Percentiles rank a stretch among this genome's conserved stretches.
phyloP scores from a whole-genome alignment of 768 basidiomycete genomes.

The Wakefieldia striispora region DNA sequence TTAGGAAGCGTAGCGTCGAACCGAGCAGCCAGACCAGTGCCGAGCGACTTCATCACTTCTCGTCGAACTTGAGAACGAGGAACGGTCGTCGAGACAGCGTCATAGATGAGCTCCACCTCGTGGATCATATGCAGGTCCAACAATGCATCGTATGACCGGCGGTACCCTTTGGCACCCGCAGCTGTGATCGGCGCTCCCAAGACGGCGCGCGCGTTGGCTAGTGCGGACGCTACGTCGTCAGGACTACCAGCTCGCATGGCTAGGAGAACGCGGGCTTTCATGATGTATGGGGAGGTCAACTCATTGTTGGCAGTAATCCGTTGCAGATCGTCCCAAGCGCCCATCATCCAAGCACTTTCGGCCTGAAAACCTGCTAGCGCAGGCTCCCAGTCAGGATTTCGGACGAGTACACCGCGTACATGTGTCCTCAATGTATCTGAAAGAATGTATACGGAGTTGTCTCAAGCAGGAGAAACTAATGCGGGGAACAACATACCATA shows the following conservation, averaged over 20 bases:
- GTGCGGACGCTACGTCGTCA: constrained; percentile 43
- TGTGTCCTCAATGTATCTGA: constrained; percentile 95
- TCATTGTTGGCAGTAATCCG: constrained; percentile 50
- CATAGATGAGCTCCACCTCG: constrained; percentile 73
- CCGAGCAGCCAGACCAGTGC: constrained; percentile 52
- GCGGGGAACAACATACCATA: constrained; percentile 67
- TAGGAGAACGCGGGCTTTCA: constrained; percentile 77
- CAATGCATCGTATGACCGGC: constrained; percentile 82
- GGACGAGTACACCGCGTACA: constrained; percentile 84
- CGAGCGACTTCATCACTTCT: constrained; percentile 39
- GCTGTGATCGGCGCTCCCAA: constrained; percentile 82
- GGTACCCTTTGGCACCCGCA: constrained; percentile 78
- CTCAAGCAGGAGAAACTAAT: constrained; percentile 2
- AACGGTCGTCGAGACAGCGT: constrained; percentile 39
- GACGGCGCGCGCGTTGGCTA: constrained; percentile 63
- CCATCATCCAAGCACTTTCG: constrained; percentile 95
- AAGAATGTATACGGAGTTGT: background rate
- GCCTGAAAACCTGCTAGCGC: constrained; percentile 80
- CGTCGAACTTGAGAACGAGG: constrained; percentile 37
- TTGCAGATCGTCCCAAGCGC: constrained; percentile 86
- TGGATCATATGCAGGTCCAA: constrained; percentile 83
- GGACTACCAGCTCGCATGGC: constrained; percentile 65
- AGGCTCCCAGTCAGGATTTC: constrained; percentile 80
- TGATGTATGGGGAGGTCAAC: constrained; percentile 57
- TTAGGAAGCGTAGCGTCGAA: constrained; percentile 80